A percentile compares a stretch with the other conserved stretches of the same genome.
Conservation (phyloP, 2,329 filamentous ascomycete species). For the Curvularia sp. region DNA sequence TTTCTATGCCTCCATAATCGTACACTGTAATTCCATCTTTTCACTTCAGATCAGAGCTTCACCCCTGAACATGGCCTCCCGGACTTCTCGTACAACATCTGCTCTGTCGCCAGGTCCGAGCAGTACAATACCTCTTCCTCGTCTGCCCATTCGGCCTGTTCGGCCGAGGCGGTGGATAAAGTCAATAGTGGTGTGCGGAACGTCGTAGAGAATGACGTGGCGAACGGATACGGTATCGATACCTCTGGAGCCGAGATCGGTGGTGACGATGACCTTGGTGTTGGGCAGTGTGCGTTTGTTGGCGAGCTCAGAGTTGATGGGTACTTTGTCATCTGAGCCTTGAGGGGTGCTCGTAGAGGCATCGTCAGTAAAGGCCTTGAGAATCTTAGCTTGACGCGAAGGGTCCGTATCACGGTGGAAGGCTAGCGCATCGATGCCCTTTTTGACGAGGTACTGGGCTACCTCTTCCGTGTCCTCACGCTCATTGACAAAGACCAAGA, state of each 20-base stretch:
- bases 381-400: slow-evolving; percentile 76
- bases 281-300: slow-evolving; percentile 66
- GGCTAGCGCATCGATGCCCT: slow-evolving; percentile 87
- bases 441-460: slow-evolving; percentile 77
- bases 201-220: slow-evolving; percentile 93
- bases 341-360: slow-evolving; percentile 2
- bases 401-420: slow-evolving; percentile 85
- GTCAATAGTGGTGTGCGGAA: slow-evolving; percentile 97
- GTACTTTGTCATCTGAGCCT: neutral
- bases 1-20: neutral
- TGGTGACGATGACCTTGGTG: slow-evolving; percentile 91
- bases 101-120: slow-evolving; percentile 88
- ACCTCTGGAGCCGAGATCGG: slow-evolving; percentile 88
- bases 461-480: slow-evolving; percentile 86
- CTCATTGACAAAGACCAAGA: slow-evolving; percentile 97
- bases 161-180: slow-evolving; percentile 96
- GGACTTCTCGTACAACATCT: slow-evolving; percentile 90
- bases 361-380: slow-evolving; percentile 69
- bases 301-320: slow-evolving; percentile 8
- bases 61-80: slow-evolving; percentile 70
- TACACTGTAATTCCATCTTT: neutral
- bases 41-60: slow-evolving; percentile 55
- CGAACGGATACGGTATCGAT: slow-evolving; percentile 93
- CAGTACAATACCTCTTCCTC: slow-evolving; percentile 87
- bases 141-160: slow-evolving; percentile 88